Base-by-base conservation (phyloP, 2,329 filamentous ascomycete species). In the Beauveria pseudobassiana region DNA sequence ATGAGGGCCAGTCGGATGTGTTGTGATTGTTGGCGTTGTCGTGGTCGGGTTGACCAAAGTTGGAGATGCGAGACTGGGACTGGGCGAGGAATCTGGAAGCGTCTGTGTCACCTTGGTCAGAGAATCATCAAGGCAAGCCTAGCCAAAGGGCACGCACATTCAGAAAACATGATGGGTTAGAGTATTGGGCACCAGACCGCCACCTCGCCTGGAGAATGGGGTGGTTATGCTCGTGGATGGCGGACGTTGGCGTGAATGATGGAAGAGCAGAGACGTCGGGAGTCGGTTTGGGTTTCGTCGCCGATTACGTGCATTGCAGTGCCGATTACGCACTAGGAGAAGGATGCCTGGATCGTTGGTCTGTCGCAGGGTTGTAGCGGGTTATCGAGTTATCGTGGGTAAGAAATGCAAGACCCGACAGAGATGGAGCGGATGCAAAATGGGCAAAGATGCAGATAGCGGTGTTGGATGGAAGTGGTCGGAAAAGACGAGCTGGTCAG, bases 41-140 rank as follows among this genome's bases (percentile, higher is more conserved):
- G 64, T 75, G 77, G 65, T 77, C 85, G 63, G 83, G 76, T 72
- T 88, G 84, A 76, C 80, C 83, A 64, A 92, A 86, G 73, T 79
- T 86, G 67, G 89, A 91, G 70, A 98, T 81, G 65, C 91, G 88
- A 64, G 93, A 96, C 80, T 96, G 93, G 67, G 93, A 97, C 84
- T 98, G 95, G 64, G 93, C 91, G 69, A 99, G 86, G 75, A 99
- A 99, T 69, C 88, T 89, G 67, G 93, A 98, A 70, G 95, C 95
- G 87, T 98, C 95, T 97, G 71, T 59, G 45, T 22, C 54, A 54
- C 59, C 40, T 51, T 53, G 9, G 64, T 72, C 59, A 71, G 68
- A 56, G 16, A 28, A 40, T 28, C n/a, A 18, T 55, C 28, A 46
- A 57, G 26, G 22, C 18, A 56, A 40, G 24, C 53, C 24, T 18